These are phyloP conservation scores for Apophysomyces trapeziformis DNA, from an alignment of 371 early-diverging fungal species.

Conservation along the genomic window DNA sequence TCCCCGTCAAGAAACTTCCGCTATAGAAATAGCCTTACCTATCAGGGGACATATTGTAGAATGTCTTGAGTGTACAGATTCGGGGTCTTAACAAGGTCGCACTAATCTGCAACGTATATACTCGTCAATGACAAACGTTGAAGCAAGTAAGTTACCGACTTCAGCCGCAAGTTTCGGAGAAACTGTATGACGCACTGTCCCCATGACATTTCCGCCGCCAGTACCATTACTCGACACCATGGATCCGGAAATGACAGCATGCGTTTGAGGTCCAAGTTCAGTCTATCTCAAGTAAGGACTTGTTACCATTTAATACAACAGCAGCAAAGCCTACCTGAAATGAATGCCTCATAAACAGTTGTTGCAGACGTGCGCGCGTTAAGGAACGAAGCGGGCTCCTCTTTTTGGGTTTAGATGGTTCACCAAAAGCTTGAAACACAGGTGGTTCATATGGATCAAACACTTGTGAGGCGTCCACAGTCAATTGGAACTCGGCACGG, in stretches of 20 bases:
- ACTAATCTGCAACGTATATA: slow-evolving; percentile 45
- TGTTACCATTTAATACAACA: neutral
- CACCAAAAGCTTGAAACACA: slow-evolving; percentile 50
- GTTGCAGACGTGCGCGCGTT: slow-evolving; percentile 64
- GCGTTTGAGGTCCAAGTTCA: slow-evolving; percentile 70
- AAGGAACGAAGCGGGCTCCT: slow-evolving; percentile 34
- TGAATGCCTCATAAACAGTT: slow-evolving; percentile 81
- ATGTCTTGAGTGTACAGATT: slow-evolving; percentile 64
- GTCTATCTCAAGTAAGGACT: slow-evolving; percentile 48
- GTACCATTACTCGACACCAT: slow-evolving; percentile 76
- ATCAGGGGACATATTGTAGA: slow-evolving; percentile 69
- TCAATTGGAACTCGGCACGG: slow-evolving; percentile 58
- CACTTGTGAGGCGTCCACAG: slow-evolving; percentile 58
- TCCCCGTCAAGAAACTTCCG: slow-evolving; percentile 1
- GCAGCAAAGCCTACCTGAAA: slow-evolving; percentile 69
- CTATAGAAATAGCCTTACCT: slow-evolving; percentile 39
- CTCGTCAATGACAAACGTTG: neutral
- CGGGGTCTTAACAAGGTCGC: slow-evolving; percentile 65
- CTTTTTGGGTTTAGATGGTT: slow-evolving; percentile 23
- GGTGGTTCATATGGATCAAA: slow-evolving; percentile 61
- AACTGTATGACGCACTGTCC: slow-evolving; percentile 74
- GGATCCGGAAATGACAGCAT: slow-evolving; percentile 66
- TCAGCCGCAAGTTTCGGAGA: slow-evolving; percentile 75
- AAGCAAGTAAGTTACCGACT: slow-evolving; percentile 34
- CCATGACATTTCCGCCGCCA: slow-evolving; percentile 77